These are phyloP conservation scores for Didymella glomerata DNA, from an alignment of 2,329 filamentous ascomycete genomes.

Conservation along the genomic window DNA sequence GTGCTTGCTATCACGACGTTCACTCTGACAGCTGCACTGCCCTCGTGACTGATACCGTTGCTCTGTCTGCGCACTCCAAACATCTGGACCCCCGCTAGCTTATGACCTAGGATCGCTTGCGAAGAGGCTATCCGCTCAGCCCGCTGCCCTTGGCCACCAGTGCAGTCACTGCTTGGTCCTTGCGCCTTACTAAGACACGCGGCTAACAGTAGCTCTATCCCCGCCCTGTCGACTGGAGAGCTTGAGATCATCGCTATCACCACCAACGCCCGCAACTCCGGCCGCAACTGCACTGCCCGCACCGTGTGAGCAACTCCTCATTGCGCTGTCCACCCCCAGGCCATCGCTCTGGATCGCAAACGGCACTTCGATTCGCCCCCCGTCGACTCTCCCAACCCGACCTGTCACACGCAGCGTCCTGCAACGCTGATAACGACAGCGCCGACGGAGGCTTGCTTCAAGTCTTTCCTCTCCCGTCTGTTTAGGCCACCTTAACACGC, in stretches of 20 bases:
- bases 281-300: constrained; percentile 30
- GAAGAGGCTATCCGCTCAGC: constrained; percentile 32
- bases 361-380: constrained; percentile 44
- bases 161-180: constrained; percentile 31
- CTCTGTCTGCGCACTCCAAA: constrained; percentile 7
- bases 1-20: constrained; percentile 15
- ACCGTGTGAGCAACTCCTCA: constrained; percentile 24
- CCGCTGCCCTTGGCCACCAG: constrained; percentile 26
- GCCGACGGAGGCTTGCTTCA: constrained; percentile 56
- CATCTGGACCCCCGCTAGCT: constrained; percentile 26
- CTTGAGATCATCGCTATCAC: constrained; percentile 39
- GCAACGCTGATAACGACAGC: constrained; percentile 48
- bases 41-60: constrained; percentile 19
- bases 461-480: constrained; percentile 56
- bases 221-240: constrained; percentile 36
- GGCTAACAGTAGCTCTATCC: constrained; percentile 36
- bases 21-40: constrained; percentile 18
- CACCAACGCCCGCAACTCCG: constrained; percentile 24
- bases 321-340: constrained; percentile 22
- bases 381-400: constrained; percentile 44
- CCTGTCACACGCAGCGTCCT: constrained; percentile 40
- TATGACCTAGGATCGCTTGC: constrained; percentile 30
- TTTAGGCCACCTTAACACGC: constrained; percentile 56
- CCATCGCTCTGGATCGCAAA: constrained; percentile 53
- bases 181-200: constrained; percentile 36